These are phyloP conservation scores for Eragrostis tef DNA, from an alignment of 202 grass and related monocot species.

Conservation along the genomic window DNA sequence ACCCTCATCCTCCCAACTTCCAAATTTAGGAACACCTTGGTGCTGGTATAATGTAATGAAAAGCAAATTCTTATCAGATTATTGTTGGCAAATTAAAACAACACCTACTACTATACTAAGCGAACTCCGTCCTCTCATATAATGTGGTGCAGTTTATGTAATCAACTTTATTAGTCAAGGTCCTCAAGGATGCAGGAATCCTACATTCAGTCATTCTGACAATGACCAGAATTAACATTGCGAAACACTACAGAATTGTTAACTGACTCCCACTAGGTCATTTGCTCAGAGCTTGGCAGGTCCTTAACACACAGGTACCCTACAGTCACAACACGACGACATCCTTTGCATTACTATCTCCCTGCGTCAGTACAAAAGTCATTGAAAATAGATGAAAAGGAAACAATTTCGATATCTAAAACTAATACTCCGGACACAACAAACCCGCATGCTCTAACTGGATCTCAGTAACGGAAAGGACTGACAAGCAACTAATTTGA, in stretches of 20 bases:
- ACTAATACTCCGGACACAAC: background rate
- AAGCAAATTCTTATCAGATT: constrained; percentile 24
- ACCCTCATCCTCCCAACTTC: constrained; percentile 66
- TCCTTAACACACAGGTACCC: constrained; percentile 3
- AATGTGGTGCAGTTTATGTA: constrained; percentile 2
- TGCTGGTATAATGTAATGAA: constrained; percentile 48
- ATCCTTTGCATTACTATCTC: background rate
- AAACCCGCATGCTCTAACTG: background rate
- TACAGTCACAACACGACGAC: background rate
- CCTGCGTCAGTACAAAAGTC: constrained; percentile 1
- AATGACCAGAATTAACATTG: background rate
- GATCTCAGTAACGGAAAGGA: constrained; percentile 29
- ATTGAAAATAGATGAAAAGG: background rate
- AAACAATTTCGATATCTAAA: background rate
- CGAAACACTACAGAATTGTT: background rate
- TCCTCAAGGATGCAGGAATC: background rate
- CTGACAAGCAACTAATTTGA: background rate
- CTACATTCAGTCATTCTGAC: background rate
- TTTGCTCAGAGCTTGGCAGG: background rate
- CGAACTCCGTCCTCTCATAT: background rate
- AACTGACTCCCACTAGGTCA: background rate
- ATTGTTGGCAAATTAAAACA: background rate
- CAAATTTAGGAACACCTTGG: constrained; percentile 76
- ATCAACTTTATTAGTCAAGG: background rate
- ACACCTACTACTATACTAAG: constrained; percentile 1